Evolutionary conservation across 2,329 filamentous ascomycete species (phyloP).

Genomic region (Ceratocystis harringtonii): DNA sequence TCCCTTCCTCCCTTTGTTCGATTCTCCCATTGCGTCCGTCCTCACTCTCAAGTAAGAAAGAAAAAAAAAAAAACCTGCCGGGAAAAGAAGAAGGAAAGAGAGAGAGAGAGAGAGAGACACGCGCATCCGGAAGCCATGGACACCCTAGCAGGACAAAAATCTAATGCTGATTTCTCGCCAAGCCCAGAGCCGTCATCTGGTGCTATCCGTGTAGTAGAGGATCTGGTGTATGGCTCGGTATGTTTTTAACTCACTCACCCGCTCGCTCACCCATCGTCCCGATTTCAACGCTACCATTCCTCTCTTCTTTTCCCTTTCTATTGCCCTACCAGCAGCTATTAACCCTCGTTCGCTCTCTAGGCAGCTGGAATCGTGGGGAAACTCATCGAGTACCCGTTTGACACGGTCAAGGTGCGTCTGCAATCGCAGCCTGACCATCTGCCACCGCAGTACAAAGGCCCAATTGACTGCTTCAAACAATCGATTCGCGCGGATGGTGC

Average conservation of each 20-base stretch:
- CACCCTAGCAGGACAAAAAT: not conserved
- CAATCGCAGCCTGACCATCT: conserved; percentile 85
- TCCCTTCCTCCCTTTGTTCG: not conserved
- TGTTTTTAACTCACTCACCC: conserved; percentile 23
- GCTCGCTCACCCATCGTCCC: too few species aligned
- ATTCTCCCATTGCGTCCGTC: not conserved
- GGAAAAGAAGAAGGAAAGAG: not conserved
- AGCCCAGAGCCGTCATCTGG: conserved; percentile 28
- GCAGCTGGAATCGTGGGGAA: conserved; percentile 78
- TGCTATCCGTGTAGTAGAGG: conserved; percentile 40
- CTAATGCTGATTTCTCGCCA: conserved; percentile 1
- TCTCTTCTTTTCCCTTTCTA: not conserved
- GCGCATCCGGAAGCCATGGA: conserved; percentile 2
- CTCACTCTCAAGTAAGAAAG: too few species aligned
- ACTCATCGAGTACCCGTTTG: conserved; percentile 96
- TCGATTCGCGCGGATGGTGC: conserved; percentile 68
- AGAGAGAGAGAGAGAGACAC: not conserved
- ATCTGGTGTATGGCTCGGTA: conserved; percentile 78
- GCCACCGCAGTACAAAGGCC: conserved; percentile 69
- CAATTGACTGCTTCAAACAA: conserved; percentile 85
- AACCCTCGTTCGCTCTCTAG: conserved; percentile 28
- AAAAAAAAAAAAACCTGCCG: too few species aligned
- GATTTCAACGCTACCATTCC: too few species aligned
- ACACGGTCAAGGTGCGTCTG: conserved; percentile 92
- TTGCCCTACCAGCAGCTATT: conserved; percentile 8